phyloP scores from a whole-genome alignment of 169 alveolate genomes.

The Plasmodium coatneyi region DNA sequence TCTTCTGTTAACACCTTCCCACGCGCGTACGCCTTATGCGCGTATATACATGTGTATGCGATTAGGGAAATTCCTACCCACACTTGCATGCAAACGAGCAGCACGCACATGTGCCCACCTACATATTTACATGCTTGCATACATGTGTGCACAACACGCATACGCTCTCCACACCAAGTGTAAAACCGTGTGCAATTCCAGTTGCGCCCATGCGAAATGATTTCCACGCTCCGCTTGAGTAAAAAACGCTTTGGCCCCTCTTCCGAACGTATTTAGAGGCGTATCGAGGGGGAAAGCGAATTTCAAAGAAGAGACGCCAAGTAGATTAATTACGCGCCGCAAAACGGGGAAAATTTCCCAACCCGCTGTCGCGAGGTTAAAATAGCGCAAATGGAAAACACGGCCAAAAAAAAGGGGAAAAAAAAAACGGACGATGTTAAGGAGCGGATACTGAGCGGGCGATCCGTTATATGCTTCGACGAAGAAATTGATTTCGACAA shows the following conservation, averaged over 20 bases:
- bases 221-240: not conserved
- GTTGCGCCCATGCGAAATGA: not conserved
- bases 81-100: not conserved
- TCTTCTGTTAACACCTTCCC: not conserved
- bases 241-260: too few species aligned
- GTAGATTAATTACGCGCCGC: not conserved
- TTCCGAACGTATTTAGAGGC: slow-evolving; percentile 7
- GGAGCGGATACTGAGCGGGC: slow-evolving; percentile 29
- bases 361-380: not conserved
- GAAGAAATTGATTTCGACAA: slow-evolving; percentile 71
- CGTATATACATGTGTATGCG: not conserved
- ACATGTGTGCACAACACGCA: not conserved
- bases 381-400: slow-evolving; percentile 34
- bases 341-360: not conserved
- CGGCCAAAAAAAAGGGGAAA: slow-evolving; percentile 39
- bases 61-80: not conserved
- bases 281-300: not conserved
- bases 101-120: not conserved
- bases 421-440: slow-evolving; percentile 37
- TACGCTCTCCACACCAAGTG: not conserved
- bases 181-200: not conserved
- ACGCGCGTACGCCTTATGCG: not conserved
- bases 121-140: slow-evolving; percentile 14
- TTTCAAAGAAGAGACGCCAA: not conserved
- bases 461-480: slow-evolving; percentile 43